These are phyloP conservation scores for Abrus pulchellus DNA, from an alignment of 306 rosid genomes.

Conservation along the genomic window DNA sequence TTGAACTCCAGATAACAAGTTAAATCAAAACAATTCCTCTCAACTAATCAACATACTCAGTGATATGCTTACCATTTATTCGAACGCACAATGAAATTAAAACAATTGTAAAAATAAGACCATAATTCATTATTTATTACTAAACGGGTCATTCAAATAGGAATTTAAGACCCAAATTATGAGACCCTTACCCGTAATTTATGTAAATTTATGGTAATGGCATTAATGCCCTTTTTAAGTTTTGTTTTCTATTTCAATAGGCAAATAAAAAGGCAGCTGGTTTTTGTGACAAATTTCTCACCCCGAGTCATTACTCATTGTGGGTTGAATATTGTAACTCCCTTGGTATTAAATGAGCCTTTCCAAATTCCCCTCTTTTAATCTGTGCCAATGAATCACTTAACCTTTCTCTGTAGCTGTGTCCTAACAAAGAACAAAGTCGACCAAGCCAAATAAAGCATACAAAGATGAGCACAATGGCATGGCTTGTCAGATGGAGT, in stretches of 20 bases:
- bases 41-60: too few relatives aligned
- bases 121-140: too few relatives aligned
- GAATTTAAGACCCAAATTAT: slow-evolving; percentile 16
- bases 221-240: background rate
- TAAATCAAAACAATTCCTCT: too few relatives aligned
- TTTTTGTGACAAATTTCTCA: slow-evolving; percentile 49
- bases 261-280: slow-evolving; percentile 15
- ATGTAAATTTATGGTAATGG: background rate
- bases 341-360: slow-evolving; percentile 28
- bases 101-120: too few relatives aligned
- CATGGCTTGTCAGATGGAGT: slow-evolving; percentile 56
- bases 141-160: too few relatives aligned
- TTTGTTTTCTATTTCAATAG: background rate
- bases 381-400: background rate
- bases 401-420: slow-evolving; percentile 8
- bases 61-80: too few relatives aligned
- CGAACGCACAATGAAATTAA: too few relatives aligned
- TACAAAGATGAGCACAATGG: slow-evolving; percentile 53
- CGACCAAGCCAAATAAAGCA: background rate
- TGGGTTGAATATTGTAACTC: slow-evolving; percentile 51
- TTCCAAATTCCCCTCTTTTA: slow-evolving; percentile 51
- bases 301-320: slow-evolving; percentile 50
- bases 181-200: background rate
- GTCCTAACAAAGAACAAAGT: background rate
- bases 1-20: too few relatives aligned